phyloP scores from a whole-genome alignment of 495 filamentous ascomycete genomes.

The Neurospora terricola region DNA sequence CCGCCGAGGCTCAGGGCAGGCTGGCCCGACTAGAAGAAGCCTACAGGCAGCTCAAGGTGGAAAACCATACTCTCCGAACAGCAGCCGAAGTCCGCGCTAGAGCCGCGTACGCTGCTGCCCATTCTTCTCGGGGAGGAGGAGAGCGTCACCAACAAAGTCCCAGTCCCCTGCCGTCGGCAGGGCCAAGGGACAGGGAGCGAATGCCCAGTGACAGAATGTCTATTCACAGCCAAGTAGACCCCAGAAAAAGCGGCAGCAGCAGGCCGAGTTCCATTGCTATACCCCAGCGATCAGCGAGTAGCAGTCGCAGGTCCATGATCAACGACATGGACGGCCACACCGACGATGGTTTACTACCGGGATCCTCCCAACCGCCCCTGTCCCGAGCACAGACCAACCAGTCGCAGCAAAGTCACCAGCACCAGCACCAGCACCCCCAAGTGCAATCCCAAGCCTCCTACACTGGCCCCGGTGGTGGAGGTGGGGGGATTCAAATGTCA shows the following conservation, averaged over 20 bases:
- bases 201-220: conserved; percentile 18
- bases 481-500: not conserved
- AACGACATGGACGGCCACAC: not conserved
- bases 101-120: conserved; percentile 16
- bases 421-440: conserved; percentile 1
- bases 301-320: not conserved
- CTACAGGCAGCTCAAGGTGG: conserved; percentile 73
- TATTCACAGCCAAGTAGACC: conserved; percentile 17
- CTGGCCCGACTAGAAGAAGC: conserved; percentile 64
- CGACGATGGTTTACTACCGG: not conserved
- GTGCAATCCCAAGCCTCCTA: not conserved
- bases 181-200: conserved; percentile 28
- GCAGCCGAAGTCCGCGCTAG: conserved; percentile 36
- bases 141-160: conserved; percentile 30
- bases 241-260: conserved; percentile 22
- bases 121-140: conserved; percentile 17
- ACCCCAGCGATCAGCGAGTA: conserved; percentile 2
- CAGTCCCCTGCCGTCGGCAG: conserved; percentile 39
- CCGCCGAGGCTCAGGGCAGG: conserved; percentile 40
- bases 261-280: conserved; percentile 19
- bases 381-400: not conserved
- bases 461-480: not conserved
- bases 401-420: not conserved
- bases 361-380: not conserved
- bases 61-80: conserved; percentile 63